Conservation (phyloP, 495 filamentous ascomycete genomes). For the Bacidia gigantensis region DNA sequence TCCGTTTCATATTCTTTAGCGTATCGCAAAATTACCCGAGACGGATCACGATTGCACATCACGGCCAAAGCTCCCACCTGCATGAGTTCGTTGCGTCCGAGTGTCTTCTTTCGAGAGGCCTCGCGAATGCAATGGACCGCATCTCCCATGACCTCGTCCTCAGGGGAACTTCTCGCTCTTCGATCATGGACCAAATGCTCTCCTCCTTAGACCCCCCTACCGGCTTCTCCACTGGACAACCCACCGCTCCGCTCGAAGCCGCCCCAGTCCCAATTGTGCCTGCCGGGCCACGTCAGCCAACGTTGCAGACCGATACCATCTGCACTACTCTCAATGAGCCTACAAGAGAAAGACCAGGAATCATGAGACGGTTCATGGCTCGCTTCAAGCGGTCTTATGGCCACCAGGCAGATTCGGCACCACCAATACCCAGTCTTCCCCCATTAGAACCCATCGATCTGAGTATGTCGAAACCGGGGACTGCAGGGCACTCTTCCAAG, state of each 20-base stretch:
- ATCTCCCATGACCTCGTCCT: conserved; percentile 86
- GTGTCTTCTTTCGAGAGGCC: not conserved
- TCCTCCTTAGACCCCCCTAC: conserved; percentile 54
- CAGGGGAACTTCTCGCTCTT: conserved; percentile 61
- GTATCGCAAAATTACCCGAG: no score
- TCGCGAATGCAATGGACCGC: conserved; percentile 22
- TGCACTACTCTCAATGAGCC: not conserved
- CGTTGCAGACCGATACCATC: conserved; percentile 1
- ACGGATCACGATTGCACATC: no score
- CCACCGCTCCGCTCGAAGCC: conserved; percentile 7
- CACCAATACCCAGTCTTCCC: conserved; percentile 6
- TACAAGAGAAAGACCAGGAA: not conserved
- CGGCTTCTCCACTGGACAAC: conserved; percentile 17
- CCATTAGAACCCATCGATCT: conserved; percentile 8
- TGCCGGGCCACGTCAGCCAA: conserved; percentile 49
- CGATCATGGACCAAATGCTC: conserved; percentile 84
- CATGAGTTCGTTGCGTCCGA: no score
- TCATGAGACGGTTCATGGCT: not conserved
- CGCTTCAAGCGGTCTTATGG: not conserved
- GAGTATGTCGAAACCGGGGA: not conserved
- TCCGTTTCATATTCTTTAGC: no score
- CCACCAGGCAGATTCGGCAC: not conserved
- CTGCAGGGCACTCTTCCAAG: not conserved
- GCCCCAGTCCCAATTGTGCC: conserved; percentile 83
- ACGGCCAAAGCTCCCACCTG: not conserved